Base-by-base conservation (phyloP, 2,329 filamentous ascomycete genomes). In the Colletotrichum plurivorum region DNA sequence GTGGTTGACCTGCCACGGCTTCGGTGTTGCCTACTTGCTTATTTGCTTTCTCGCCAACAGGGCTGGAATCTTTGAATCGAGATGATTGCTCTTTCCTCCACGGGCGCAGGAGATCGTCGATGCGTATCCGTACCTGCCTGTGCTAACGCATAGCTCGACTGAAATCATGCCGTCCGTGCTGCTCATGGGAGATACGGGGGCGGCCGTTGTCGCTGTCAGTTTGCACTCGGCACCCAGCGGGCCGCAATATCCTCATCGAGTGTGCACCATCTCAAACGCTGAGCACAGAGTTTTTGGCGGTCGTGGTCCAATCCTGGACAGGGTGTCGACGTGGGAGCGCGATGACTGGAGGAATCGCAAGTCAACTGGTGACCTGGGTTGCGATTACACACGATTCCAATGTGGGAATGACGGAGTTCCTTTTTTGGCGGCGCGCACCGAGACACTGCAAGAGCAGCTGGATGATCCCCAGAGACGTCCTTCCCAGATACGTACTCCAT, bases 101-200 rank as follows among this genome's bases (percentile, higher is more conserved):
- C 31, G 5, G 49, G 45, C 43, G 64, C 15, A 18, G 27, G 39
- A 20, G 62, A 69, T 61, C 66, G 62, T 69, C 62, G 67, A 69
- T 69, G 51, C 31, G 31, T 36, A 25, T 25, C 22, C 22, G 22
- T 25, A 25, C 22, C 22, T 25, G 2, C 31, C 31, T 12, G 25
- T 54, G 54, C 53, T 65, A 45, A 66, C 15, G 66, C 66, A 69
- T 52, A 60, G 43, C 55, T 62, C 55, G 51, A 51, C 45, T 60
- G 54, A 56, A 69, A 49, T 51, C 62, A 55, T 66, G 51, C 16
- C 45, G 55, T 69, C 55, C 49, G 62, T 69, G 62, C 56, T 61
- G 51, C 15, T 43, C 25, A 60, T 10, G 8, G 8, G 31, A 60
- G 51, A 55, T 54, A 27, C 31, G 36, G 62, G 43, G 55, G 31